These are phyloP conservation scores for Gossypium arboreum DNA, from an alignment of 345 rosid genomes.

Conservation along the genomic window DNA sequence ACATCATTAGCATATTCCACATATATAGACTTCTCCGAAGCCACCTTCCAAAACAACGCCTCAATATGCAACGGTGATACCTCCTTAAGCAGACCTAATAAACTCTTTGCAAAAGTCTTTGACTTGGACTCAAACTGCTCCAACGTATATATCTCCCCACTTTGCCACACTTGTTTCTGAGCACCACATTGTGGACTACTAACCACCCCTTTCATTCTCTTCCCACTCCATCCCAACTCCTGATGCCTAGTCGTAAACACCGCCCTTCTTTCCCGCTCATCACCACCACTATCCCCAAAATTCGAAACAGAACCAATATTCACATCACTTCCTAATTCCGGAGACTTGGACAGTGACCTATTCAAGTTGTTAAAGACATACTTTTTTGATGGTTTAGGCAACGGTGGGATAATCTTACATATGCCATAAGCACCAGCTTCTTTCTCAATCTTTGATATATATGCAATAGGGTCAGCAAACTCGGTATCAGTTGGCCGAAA, in stretches of 20 bases:
- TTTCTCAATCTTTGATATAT: conserved; percentile 94
- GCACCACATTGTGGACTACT: conserved; percentile 40
- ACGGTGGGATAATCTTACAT: conserved; percentile 93
- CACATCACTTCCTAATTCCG: conserved; percentile 55
- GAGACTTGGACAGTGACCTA: conserved; percentile 69
- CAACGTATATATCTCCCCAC: conserved; percentile 89
- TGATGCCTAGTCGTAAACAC: conserved; percentile 95
- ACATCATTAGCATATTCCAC: conserved; percentile 99
- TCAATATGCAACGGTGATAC: conserved; percentile 68
- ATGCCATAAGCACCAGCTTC: conserved; percentile 92
- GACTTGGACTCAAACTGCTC: conserved; percentile 94
- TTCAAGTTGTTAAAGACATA: conserved; percentile 77
- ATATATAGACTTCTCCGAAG: conserved; percentile 77
- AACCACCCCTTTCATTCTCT: conserved; percentile 45
- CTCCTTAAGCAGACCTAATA: conserved; percentile 68
- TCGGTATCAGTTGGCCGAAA: conserved; percentile 95
- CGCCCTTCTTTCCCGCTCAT: conserved; percentile 56
- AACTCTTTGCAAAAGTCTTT: conserved; percentile 59
- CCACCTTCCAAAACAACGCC: conserved; percentile 87
- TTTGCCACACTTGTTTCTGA: conserved; percentile 96
- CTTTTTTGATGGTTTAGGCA: conserved; percentile 87
- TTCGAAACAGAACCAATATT: conserved; percentile 27
- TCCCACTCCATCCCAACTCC: conserved; percentile 76
- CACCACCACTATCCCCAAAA: conserved; percentile 23
- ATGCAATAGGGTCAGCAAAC: conserved; percentile 96